Base-by-base conservation (phyloP, 2,329 filamentous ascomycete species). In the Claviceps sorghi region DNA sequence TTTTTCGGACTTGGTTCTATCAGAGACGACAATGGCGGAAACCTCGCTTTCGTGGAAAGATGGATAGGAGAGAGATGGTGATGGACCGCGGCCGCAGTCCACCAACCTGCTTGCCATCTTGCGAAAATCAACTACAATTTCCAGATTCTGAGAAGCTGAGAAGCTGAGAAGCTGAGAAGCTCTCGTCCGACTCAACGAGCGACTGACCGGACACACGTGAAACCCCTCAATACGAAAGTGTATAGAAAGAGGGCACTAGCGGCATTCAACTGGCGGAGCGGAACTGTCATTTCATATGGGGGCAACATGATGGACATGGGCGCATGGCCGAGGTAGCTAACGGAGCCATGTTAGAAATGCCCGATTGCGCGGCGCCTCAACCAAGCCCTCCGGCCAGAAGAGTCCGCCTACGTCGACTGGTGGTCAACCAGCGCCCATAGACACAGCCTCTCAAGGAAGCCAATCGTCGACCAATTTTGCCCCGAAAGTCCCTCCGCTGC, bases 401-500 rank as follows among this genome's bases (percentile, higher is more conserved):
- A 79, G 75, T 63, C 75, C 76, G 49, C 70, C 70, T 52, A 67
- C 70, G 45, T 70, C 73, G 53, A 72, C 69, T 60, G 68, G 70
- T 60, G 69, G 69, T 58, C 73, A 74, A 59, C 70, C 55, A 13
- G 36, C 49, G 41, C 51, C 75, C 59, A 72, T 74, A 57, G 73
- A 69, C 59, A 60, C 59, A 48, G 59, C 66, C 53, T 66, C 72
- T 49, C 75, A 76, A 62, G 70, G 68, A 57, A 74, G 67, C 62
- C 74, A 78, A 58, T 73, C 75, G 38, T 73, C 78, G 38, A 65
- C 70, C 49, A 77, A 65, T 60, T 61, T 77, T 56, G 75, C 78
- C 53, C 77, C 78, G 43, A 78, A 75, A 64, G 74, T 82, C 45
- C 78, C 80, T 55, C 79, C 79, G 54, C 69, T 83, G 59, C 77